Conservation (phyloP, 148 eudicot genomes). For the Selenicereus undatus region DNA sequence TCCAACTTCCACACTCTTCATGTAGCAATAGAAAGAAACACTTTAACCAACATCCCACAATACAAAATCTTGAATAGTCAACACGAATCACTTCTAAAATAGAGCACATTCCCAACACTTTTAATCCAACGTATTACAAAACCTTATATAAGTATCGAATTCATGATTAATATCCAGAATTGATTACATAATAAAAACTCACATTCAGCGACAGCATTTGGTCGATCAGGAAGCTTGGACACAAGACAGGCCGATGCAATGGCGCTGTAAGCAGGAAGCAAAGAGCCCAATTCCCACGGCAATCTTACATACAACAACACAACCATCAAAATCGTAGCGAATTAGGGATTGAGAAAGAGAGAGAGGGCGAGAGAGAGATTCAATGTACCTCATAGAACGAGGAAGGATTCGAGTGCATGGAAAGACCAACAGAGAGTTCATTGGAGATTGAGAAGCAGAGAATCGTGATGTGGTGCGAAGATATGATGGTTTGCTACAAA, state of each 20-base stretch:
- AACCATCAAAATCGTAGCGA: background rate
- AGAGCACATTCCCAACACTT: background rate
- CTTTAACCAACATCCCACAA: no score
- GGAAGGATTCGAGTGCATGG: conserved; percentile 14
- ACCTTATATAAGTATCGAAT: background rate
- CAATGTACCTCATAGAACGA: conserved; percentile 8
- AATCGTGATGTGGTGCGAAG: background rate
- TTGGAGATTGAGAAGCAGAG: conserved; percentile 3
- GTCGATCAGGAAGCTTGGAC: conserved; percentile 12
- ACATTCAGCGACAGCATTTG: conserved; percentile 9
- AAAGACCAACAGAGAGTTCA: background rate
- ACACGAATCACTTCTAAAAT: background rate
- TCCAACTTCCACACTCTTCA: no score
- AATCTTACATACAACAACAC: conserved; percentile 4
- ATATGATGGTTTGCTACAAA: background rate
- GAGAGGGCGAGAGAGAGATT: background rate
- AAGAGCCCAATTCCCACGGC: conserved; percentile 16
- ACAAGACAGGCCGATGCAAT: conserved; percentile 23
- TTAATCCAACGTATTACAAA: background rate
- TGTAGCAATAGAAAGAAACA: no score
- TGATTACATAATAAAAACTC: background rate
- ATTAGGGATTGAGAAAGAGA: background rate
- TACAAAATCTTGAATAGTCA: background rate
- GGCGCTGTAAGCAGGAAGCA: conserved; percentile 14
- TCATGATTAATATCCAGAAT: background rate